These are phyloP conservation scores for Petunia hybrid DNA, from an alignment of 305 asterid genomes.

Conservation along the genomic window DNA sequence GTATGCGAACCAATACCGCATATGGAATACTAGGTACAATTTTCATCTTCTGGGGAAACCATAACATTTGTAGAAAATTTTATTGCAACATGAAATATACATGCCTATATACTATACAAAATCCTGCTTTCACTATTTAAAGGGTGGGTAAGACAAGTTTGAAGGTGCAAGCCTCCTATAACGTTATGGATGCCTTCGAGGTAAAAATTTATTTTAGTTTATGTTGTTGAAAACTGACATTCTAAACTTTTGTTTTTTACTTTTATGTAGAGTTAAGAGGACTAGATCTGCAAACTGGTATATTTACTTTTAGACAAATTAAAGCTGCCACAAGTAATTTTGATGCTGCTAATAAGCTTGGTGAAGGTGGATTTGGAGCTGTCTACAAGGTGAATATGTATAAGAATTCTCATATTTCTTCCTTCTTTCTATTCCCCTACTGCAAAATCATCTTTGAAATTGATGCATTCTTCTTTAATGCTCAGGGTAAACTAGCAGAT, in stretches of 20 bases:
- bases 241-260: constrained; percentile 28
- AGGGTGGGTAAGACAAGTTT: not conserved
- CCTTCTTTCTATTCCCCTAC: not conserved
- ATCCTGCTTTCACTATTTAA: not conserved
- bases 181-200: not conserved
- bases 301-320: constrained; percentile 58
- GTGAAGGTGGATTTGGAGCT: constrained; percentile 72
- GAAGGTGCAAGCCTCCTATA: not conserved
- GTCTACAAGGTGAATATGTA: constrained; percentile 53
- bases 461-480: not conserved
- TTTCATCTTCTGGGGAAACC: constrained; percentile 4
- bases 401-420: not conserved
- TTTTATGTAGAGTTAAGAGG: constrained; percentile 51
- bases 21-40: not conserved
- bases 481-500: constrained; percentile 58
- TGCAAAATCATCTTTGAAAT: not conserved
- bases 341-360: constrained; percentile 57
- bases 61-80: not conserved
- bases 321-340: constrained; percentile 63
- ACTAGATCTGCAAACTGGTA: constrained; percentile 51
- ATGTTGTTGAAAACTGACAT: not conserved
- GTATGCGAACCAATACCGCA: not conserved
- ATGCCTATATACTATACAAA: constrained; percentile 18
- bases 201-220: not conserved
- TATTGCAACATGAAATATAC: not conserved